Evolutionary conservation across 345 rosid species (phyloP).

Genomic region (Bruguiera parviflora): DNA sequence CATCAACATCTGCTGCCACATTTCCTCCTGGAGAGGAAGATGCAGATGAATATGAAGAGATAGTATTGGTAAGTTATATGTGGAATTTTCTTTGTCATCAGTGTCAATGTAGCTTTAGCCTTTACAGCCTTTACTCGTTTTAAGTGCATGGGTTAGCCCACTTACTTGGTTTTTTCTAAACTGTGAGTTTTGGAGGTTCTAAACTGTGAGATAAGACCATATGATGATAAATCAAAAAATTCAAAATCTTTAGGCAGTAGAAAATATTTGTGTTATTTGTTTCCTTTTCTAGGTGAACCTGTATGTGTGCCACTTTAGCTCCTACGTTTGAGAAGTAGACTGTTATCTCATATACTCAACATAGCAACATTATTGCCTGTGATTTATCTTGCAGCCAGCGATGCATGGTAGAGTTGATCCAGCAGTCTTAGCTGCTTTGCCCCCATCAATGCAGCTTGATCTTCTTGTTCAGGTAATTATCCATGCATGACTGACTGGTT

Average conservation of each 20-base stretch:
- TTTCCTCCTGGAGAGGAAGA: constrained; percentile 40
- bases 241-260: neutral
- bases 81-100: neutral
- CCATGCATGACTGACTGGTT: neutral
- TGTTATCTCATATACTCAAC: neutral
- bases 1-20: constrained; percentile 43
- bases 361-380: neutral
- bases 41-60: constrained; percentile 52
- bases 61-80: constrained; percentile 23
- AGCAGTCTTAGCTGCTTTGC: constrained; percentile 80
- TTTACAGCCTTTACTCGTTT: neutral
- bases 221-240: neutral
- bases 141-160: neutral
- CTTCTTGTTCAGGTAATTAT: constrained; percentile 72
- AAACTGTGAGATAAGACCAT: neutral
- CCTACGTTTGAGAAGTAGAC: neutral
- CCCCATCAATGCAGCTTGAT: constrained; percentile 89
- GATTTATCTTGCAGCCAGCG: constrained; percentile 43
- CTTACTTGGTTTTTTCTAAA: neutral
- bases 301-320: too few relatives aligned
- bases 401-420: constrained; percentile 70
- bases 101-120: neutral
- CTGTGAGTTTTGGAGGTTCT: neutral
- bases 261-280: neutral
- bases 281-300: neutral